phyloP scores from a whole-genome alignment of 2,329 filamentous ascomycete genomes.

The Colletotrichum nymphaeae region DNA sequence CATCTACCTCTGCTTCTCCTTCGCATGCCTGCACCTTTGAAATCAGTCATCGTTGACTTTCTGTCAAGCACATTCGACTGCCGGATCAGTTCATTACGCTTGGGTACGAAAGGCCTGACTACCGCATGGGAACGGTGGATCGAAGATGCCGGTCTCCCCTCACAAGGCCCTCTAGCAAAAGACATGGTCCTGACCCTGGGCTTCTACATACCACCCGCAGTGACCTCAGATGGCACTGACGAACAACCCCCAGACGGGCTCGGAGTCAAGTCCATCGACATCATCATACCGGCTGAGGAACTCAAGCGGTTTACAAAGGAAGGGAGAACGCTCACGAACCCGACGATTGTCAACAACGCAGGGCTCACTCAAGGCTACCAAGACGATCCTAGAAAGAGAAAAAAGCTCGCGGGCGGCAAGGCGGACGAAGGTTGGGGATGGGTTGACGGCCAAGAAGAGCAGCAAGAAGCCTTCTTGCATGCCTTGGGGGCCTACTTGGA shows the following conservation, averaged over 20 bases:
- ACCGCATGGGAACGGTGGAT: constrained; percentile 65
- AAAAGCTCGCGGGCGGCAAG: constrained; percentile 58
- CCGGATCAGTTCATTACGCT: constrained; percentile 60
- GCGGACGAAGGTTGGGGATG: constrained; percentile 66
- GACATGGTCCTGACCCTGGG: constrained; percentile 64
- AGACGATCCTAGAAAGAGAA: constrained; percentile 50
- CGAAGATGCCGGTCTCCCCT: constrained; percentile 47
- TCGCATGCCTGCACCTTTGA: constrained; percentile 66
- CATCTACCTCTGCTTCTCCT: constrained; percentile 64
- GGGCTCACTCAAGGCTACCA: constrained; percentile 41
- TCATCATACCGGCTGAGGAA: constrained; percentile 62
- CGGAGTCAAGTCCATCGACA: constrained; percentile 59
- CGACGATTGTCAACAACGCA: constrained; percentile 31
- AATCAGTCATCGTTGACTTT: constrained; percentile 61
- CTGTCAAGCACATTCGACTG: constrained; percentile 67
- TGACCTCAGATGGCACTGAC: constrained; percentile 9
- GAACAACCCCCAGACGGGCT: constrained; percentile 36
- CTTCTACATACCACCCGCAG: constrained; percentile 55
- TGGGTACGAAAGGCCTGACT: constrained; percentile 64
- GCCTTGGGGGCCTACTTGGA: constrained; percentile 62
- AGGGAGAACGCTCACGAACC: constrained; percentile 45
- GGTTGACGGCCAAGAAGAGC: constrained; percentile 43
- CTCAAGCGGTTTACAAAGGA: constrained; percentile 57
- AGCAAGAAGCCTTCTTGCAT: constrained; percentile 59
- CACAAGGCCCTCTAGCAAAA: constrained; percentile 48